Percentiles rank a stretch among this genome's conserved stretches.
Conservation (phyloP, 805 yeast species). For the Wickerhamiella musiphila region DNA sequence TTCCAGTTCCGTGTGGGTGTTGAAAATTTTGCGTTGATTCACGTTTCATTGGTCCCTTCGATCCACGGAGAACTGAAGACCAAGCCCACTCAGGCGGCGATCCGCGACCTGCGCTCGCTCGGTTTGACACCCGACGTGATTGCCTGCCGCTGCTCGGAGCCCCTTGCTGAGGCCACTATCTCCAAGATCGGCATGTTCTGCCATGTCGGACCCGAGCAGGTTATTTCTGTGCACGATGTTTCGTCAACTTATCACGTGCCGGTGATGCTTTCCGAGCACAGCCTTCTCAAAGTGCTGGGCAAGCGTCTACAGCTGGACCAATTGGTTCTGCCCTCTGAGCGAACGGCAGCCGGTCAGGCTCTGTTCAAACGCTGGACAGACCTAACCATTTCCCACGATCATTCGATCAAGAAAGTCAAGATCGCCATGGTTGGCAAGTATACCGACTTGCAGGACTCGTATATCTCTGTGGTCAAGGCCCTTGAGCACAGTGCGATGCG, state of each 20-base stretch:
- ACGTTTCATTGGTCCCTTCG: slow-evolving; percentile 93
- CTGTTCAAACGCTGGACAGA: slow-evolving; percentile 64
- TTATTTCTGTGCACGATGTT: slow-evolving; percentile 90
- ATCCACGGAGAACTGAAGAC: slow-evolving; percentile 98
- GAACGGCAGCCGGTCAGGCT: slow-evolving; percentile 44
- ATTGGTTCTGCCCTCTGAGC: slow-evolving; percentile 30
- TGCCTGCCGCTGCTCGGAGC: slow-evolving; percentile 89
- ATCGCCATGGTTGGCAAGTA: slow-evolving; percentile 97
- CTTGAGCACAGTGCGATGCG: slow-evolving; percentile 91
- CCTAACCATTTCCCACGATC: slow-evolving; percentile 66
- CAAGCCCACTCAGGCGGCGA: slow-evolving; percentile 98
- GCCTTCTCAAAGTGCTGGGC: slow-evolving; percentile 50
- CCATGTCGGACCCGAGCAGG: slow-evolving; percentile 97
- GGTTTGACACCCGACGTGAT: slow-evolving; percentile 94
- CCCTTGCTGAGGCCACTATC: slow-evolving; percentile 67
- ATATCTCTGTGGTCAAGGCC: slow-evolving; percentile 85
- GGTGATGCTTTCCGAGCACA: slow-evolving; percentile 71
- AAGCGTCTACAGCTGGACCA: slow-evolving; percentile 47
- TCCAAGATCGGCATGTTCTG: slow-evolving; percentile 97
- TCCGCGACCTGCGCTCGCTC: slow-evolving; percentile 84
- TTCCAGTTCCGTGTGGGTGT: slow-evolving; percentile 93
- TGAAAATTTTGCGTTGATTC: slow-evolving; percentile 88
- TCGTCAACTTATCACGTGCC: slow-evolving; percentile 97
- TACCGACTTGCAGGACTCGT: slow-evolving; percentile 87
- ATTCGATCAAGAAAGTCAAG: slow-evolving; percentile 68